phyloP scores from a whole-genome alignment of 1,284 basidiomycete species.

The Tilletiaria anomala region DNA sequence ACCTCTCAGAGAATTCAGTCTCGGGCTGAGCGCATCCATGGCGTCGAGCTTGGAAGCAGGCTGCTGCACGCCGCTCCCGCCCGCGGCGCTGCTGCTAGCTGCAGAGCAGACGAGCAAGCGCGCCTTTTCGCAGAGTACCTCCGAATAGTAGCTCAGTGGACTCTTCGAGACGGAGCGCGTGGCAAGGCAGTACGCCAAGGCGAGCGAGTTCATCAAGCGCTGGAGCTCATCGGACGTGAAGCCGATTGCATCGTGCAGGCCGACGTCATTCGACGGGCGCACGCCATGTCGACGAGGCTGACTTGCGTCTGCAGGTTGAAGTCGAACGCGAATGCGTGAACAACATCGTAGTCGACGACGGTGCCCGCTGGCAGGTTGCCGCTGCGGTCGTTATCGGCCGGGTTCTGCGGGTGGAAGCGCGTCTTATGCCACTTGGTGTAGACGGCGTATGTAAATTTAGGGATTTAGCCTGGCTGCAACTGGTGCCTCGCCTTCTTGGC shows the following conservation, averaged over 20 bases:
- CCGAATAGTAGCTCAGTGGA: conserved; percentile 42
- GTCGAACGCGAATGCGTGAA: conserved; percentile 43
- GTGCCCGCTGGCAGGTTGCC: conserved; percentile 43
- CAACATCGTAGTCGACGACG: conserved; percentile 40
- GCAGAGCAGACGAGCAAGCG: no score
- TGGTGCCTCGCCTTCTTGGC: conserved; percentile 26
- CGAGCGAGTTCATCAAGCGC: conserved; percentile 38
- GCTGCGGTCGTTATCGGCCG: conserved; percentile 31
- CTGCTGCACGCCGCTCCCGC: no score
- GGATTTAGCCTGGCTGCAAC: no score
- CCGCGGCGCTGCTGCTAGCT: no score
- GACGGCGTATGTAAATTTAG: no score
- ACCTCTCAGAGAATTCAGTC: no score
- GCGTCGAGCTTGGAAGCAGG: no score
- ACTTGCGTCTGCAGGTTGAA: conserved; percentile 28
- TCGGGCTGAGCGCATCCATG: no score
- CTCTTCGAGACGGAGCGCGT: conserved; percentile 41
- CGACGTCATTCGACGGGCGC: conserved; percentile 42
- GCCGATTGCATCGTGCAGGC: conserved; percentile 39
- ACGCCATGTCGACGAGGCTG: conserved; percentile 38
- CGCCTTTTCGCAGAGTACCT: conserved; percentile 40
- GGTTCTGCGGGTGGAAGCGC: conserved; percentile 40
- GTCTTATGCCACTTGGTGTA: conserved; percentile 40
- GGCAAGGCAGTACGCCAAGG: conserved; percentile 41
- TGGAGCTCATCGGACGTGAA: conserved; percentile 38